Evolutionary conservation across 179 eudicot genomes (phyloP), one percentile per base, ranked within the genome.

Genomic region (Sideroxylon spinosum): DNA sequence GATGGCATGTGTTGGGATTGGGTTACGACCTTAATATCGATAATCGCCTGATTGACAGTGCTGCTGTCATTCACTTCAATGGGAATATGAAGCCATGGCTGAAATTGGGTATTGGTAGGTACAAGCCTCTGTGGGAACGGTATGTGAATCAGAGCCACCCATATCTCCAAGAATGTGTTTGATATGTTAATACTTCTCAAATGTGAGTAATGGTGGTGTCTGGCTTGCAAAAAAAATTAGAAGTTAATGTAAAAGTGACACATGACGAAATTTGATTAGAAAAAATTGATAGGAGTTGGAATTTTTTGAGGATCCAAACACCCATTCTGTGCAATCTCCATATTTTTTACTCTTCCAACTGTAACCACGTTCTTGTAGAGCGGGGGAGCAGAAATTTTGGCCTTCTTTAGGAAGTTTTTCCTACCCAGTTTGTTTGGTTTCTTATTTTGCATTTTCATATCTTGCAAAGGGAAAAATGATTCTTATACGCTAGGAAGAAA

Each of bases 1-100:
- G 97, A 80, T 91, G 97, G 97, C 97, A 92, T 65, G 90, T 92
- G 23, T 89, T 92, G 7, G 97, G 97, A 67, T 80, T 92, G 76
- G 97, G 95, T 29, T 91, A 88, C 62, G 95, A 92, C 28, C 79
- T 86, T n/a, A 91, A 85, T 78, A 86, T 92, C 37, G 97, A 92
- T 81, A 85, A 79, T 71, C 87, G 93, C 60, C 78, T 92, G 72
- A 91, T 92, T 52, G 97, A 92, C 75, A 89, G 92, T 76, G 93
- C 92, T 14, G 97, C 97, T n/a, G 97, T 87, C 4, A 48, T 91
- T 82, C 97, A 91, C 83, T 90, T 85, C 81, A 90, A 89, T 20
- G 94, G 94, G 76, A 89, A 89, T 80, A 85, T 90, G 94, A 90
- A 90, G 81, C 94, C 94, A 1, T 90, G 94, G 94, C 85, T 90